These are phyloP conservation scores for Nidularia pulvinata DNA, from an alignment of 768 basidiomycete species.

Conservation along the genomic window DNA sequence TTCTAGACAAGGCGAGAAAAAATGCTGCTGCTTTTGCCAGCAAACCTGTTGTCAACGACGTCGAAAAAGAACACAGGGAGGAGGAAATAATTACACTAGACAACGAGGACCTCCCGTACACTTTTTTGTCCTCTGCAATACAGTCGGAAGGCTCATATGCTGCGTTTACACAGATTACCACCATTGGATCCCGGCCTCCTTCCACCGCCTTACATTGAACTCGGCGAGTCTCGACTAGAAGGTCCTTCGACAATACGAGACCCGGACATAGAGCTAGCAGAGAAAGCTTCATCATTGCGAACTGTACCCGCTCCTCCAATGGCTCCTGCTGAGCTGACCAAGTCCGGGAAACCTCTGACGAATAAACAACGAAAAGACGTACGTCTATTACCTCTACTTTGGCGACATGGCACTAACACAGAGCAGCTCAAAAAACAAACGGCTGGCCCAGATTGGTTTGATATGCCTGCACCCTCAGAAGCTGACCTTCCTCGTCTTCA, in stretches of 20 bases:
- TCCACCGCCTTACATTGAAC: constrained; percentile 63
- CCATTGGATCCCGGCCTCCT: constrained; percentile 64
- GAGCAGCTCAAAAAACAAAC: constrained; percentile 61
- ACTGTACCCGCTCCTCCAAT: constrained; percentile 59
- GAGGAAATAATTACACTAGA: constrained; percentile 58
- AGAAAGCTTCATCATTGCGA: constrained; percentile 47
- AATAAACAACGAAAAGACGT: constrained; percentile 70
- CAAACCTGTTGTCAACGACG: constrained; percentile 17
- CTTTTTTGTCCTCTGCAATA: background rate
- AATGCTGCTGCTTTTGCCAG: constrained; percentile 35
- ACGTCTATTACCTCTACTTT: no score
- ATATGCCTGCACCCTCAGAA: constrained; percentile 81
- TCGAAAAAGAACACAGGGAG: constrained; percentile 23
- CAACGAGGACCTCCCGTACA: constrained; percentile 32
- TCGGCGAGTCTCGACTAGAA: constrained; percentile 39
- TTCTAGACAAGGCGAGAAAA: constrained; percentile 61
- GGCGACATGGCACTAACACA: no score
- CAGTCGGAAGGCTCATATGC: constrained; percentile 3
- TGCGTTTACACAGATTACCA: constrained; percentile 51
- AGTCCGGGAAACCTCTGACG: constrained; percentile 66
- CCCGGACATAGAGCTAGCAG: constrained; percentile 56
- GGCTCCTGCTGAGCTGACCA: constrained; percentile 58
- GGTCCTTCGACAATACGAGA: constrained; percentile 53
- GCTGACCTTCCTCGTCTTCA: constrained; percentile 78
- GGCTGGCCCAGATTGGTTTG: constrained; percentile 84